Base-by-base conservation (phyloP, 164 flowering plant species). In the Stephania japonica region DNA sequence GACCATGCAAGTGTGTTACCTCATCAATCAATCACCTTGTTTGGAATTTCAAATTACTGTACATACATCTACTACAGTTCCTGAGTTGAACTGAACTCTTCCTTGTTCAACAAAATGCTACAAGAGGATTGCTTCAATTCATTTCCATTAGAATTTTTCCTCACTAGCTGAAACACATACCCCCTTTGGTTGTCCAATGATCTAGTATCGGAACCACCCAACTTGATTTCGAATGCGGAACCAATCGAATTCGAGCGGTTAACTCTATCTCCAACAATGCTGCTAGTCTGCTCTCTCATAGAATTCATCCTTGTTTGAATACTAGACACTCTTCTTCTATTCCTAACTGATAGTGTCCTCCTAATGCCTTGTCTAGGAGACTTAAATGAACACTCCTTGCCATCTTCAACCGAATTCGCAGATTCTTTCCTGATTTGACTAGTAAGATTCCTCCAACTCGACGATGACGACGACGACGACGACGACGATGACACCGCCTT, bases 281-380 rank as follows among this genome's bases (percentile, higher is more conserved):
- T 70, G 24, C 24, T 32, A 32, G 38, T 44, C 23, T 21, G 18
- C 27, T 74, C 71, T 23, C 68, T 68, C 21, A 26, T 75, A 7
- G 67, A 42, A 74, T 82, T 82, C 19, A 73, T 43, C 24, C 80
- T 69, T 69, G 84, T 59, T 53, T 69, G 67, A 27, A 84, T 86
- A 80, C 77, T 84, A 42, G 90, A 90, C 27, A 88, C 91, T 66
- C 85, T 87, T 74, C 85, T 82, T 74, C 85, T 82, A 53, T 76
- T 81, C 78, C 84, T 77, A 32, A 70, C n/a, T 24, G 70, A 73
- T 1, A 75, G 53, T 23, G 25, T 79, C 72, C 86, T 76, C 72
- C 86, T 76, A 56, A 79, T 78, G n/a, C 85, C 86, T 7, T 61
- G 68, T 7, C 72, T 77, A 21, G 67, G 42, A 9, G 64, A 53